These are phyloP conservation scores for Pelargonium cotyledonis DNA, from an alignment of 441 rosid species.

Conservation along the genomic window DNA sequence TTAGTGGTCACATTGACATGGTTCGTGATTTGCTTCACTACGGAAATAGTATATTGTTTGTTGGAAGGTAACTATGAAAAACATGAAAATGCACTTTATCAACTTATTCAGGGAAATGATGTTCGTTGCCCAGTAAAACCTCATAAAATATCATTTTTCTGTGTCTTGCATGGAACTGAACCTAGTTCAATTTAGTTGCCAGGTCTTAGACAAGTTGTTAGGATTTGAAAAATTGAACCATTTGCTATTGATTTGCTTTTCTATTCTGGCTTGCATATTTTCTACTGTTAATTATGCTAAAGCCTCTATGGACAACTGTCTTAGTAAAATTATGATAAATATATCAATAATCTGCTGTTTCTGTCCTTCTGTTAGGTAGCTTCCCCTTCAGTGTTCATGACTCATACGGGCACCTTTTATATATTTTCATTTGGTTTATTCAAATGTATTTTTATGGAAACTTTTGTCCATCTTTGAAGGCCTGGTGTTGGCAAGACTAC, in stretches of 20 bases:
- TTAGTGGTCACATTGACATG: conserved; percentile 61
- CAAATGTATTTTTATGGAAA: neutral
- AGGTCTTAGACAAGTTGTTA: neutral
- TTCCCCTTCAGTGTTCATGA: neutral
- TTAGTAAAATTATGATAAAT: neutral
- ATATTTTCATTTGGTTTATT: neutral
- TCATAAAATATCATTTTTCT: neutral
- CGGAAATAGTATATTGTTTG: conserved; percentile 60
- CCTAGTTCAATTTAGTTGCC: neutral
- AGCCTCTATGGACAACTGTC: neutral
- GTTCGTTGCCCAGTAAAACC: neutral
- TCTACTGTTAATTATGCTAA: neutral
- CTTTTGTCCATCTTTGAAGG: conserved; percentile 22
- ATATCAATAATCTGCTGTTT: neutral
- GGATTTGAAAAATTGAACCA: neutral
- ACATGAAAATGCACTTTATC: neutral
- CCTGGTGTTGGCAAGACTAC: conserved; percentile 77
- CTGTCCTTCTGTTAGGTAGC: neutral
- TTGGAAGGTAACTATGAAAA: conserved; percentile 43
- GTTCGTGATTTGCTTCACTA: conserved; percentile 53
- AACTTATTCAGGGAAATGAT: neutral
- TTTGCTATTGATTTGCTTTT: neutral
- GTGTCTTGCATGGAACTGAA: neutral
- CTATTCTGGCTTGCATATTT: neutral
- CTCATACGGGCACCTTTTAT: neutral